Evolutionary conservation across 257 asterid species (phyloP).

Genomic region (Capsicum baccatum): DNA sequence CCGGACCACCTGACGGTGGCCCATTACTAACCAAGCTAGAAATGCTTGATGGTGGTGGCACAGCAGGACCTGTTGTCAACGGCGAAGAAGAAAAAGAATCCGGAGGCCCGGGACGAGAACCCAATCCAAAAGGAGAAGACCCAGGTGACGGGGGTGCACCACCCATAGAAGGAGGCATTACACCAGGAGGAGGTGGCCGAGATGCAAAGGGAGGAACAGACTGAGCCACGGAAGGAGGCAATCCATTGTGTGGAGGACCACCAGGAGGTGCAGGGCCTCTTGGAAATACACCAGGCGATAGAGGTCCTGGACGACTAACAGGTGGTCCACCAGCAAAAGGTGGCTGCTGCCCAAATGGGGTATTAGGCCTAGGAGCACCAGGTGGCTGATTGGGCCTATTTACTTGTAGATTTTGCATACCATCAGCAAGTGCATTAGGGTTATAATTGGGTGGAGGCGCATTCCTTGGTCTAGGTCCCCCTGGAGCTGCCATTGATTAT

Average conservation of each 20-base stretch:
- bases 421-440: slow-evolving; percentile 73
- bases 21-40: slow-evolving; percentile 69
- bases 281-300: slow-evolving; percentile 72
- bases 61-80: slow-evolving; percentile 49
- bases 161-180: slow-evolving; percentile 56
- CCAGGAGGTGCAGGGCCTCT: slow-evolving; percentile 63
- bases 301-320: slow-evolving; percentile 68
- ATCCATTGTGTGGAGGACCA: slow-evolving; percentile 57
- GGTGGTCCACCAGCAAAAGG: slow-evolving; percentile 61
- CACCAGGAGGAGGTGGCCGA: slow-evolving; percentile 84
- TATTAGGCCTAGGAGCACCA: slow-evolving; percentile 66
- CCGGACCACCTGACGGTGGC: slow-evolving; percentile 63
- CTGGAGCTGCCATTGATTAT: slow-evolving; percentile 85
- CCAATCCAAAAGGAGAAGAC: slow-evolving; percentile 42
- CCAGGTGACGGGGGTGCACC: slow-evolving; percentile 54
- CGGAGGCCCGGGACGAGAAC: slow-evolving; percentile 64
- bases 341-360: slow-evolving; percentile 82
- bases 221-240: slow-evolving; percentile 73
- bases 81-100: slow-evolving; percentile 55
- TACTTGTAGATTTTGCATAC: slow-evolving; percentile 82
- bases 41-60: slow-evolving; percentile 52
- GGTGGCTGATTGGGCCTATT: slow-evolving; percentile 74
- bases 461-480: slow-evolving; percentile 88
- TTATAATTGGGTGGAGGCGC: slow-evolving; percentile 76
- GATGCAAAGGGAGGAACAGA: slow-evolving; percentile 67